phyloP scores from a whole-genome alignment of 2,329 filamentous ascomycete genomes.

The Aspergillus unguis region DNA sequence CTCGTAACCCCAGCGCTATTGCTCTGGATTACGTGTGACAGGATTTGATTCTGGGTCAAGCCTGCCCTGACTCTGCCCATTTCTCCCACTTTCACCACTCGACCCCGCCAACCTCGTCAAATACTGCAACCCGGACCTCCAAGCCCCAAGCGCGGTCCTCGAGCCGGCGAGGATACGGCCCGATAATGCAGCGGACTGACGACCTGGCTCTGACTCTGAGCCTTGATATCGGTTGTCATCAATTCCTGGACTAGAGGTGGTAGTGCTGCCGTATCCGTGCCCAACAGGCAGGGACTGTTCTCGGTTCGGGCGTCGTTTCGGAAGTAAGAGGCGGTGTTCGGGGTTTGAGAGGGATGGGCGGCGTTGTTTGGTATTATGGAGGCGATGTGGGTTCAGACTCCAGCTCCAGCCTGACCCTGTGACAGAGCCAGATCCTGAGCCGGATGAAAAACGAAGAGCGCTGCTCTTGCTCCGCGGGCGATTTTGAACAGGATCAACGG shows the following conservation, averaged over 20 bases:
- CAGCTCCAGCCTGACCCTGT: slow-evolving; percentile 16
- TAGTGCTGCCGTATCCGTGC: slow-evolving; percentile 23
- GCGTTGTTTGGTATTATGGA: slow-evolving; percentile 16
- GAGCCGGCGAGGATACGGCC: slow-evolving; percentile 25
- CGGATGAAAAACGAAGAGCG: slow-evolving; percentile 20
- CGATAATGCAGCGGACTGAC: not conserved
- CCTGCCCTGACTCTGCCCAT: not conserved
- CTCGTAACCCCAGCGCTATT: not conserved
- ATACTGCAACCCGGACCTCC: slow-evolving; percentile 25
- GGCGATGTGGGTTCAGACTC: slow-evolving; percentile 13
- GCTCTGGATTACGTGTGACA: not conserved
- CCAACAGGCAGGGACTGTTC: not conserved
- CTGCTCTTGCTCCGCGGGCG: slow-evolving; percentile 26
- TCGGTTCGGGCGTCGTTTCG: slow-evolving; percentile 23
- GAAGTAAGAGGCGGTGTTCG: slow-evolving; percentile 17
- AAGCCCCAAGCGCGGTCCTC: slow-evolving; percentile 27
- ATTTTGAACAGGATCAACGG: slow-evolving; percentile 12
- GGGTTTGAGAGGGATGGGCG: slow-evolving; percentile 27
- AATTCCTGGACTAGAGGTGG: not conserved
- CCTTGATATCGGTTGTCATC: not conserved
- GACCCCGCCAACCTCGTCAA: slow-evolving; percentile 23
- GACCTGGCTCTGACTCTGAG: not conserved
- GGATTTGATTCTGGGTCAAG: slow-evolving; percentile 16
- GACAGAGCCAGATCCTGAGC: slow-evolving; percentile 9
- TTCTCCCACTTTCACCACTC: not conserved